Base-by-base conservation (phyloP, 257 asterid genomes). In the Solanum medicagineum region DNA sequence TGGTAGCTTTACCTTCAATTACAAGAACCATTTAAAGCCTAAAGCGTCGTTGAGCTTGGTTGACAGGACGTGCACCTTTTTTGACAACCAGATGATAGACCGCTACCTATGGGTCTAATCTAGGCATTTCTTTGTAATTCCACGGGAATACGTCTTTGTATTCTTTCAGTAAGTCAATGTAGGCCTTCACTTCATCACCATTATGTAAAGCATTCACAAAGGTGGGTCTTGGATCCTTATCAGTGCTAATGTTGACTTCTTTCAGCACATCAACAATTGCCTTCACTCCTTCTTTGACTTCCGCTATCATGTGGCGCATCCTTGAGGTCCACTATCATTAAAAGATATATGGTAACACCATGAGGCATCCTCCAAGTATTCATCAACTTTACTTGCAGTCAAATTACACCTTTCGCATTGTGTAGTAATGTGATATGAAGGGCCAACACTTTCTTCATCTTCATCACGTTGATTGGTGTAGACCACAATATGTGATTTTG, bases 271-370 rank as follows among this genome's bases (percentile, higher is more conserved):
- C 19, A 63, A 63, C 32, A 1, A 3, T 63, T 3, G 4, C 9
- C 17, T 24, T 63, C 12, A 24, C 10, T 22, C 12, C 17, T 11
- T 62, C 4, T 15, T 11, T 40, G 12, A 22, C 42, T 24, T 26
- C 0, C 2, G 19, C n/a, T n/a, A n/a, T n/a, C n/a, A n/a, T n/a
- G 19, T 24, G 17, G 42, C 0, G 5, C 8, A 63, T 63, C 40
- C 42, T 4, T 36, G 1, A 36, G 42, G 42, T 36, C 42, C 42
- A 2, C 42, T 36, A 36, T 36, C 6, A 5, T 36, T 36, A 36
- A 36, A 36, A 36, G 42, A 36, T 36, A 36, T 4, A 36, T 36
- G 42, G 42, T 36, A 36, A 36, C 1, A 36, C 42, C 1, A 36
- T 36, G 42, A 36, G 6, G 6, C 6, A 36, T 36, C 42, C 42